Evolutionary conservation across 495 filamentous ascomycete genomes (phyloP).

Genomic region (Tuber brumale): DNA sequence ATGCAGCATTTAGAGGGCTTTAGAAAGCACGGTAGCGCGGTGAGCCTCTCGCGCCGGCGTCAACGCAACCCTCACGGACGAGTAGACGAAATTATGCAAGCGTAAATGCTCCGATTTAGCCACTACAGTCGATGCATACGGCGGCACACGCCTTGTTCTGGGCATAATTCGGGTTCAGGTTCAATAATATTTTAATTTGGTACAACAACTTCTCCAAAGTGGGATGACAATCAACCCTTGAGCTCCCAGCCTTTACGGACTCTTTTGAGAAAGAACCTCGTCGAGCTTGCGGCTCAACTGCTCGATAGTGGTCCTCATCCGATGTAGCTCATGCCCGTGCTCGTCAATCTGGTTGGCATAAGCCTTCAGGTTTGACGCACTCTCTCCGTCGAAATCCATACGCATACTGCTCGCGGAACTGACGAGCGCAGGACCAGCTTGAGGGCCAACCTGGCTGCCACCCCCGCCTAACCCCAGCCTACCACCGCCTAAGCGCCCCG

Average conservation of each 20-base stretch:
- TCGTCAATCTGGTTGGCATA: conserved; percentile 27
- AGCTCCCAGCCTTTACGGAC: conserved; percentile 10
- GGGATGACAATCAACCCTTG: conserved; percentile 4
- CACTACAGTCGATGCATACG: conserved; percentile 24
- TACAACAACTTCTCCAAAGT: conserved; percentile 6
- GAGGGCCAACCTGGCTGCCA: conserved; percentile 21
- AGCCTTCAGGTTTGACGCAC: conserved; percentile 21
- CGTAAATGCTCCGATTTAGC: conserved; percentile 29
- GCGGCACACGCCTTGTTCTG: conserved; percentile 15
- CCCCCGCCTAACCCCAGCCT: conserved; percentile 41
- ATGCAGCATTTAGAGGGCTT: conserved; percentile 7
- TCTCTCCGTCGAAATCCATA: conserved; percentile 34
- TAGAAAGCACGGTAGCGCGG: conserved; percentile 16
- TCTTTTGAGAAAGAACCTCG: conserved; percentile 34
- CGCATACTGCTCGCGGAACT: conserved; percentile 37
- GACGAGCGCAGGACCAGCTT: conserved; percentile 36
- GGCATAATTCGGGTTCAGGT: conserved; percentile 22
- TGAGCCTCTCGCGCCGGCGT: conserved; percentile 32
- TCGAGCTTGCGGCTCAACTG: conserved; percentile 44
- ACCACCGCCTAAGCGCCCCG: conserved; percentile 36
- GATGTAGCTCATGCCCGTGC: conserved; percentile 25
- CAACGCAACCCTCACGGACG: conserved; percentile 29
- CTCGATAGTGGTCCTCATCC: conserved; percentile 40
- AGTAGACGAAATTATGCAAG: conserved; percentile 30
- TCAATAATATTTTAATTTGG: conserved; percentile 27